Conservation (phyloP, 345 rosid species). For the Mangifera indica region DNA sequence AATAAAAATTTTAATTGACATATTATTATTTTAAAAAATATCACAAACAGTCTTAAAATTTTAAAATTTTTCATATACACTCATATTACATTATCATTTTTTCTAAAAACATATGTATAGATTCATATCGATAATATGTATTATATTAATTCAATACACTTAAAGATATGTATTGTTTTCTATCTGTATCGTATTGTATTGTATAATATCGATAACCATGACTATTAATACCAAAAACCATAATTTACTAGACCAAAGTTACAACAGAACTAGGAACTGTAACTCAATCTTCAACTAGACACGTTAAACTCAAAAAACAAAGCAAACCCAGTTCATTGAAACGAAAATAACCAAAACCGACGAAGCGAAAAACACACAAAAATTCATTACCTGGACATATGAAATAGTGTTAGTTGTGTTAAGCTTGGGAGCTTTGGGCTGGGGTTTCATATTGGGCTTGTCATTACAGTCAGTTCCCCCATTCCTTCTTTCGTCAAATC, state of each 20-base stretch:
- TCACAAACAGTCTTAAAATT: too few species aligned
- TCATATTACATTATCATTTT: too few species aligned
- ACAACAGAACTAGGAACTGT: neutral
- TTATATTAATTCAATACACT: too few species aligned
- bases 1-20: too few species aligned
- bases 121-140: too few species aligned
- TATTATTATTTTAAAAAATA: too few species aligned
- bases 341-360: neutral
- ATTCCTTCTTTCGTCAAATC: conserved; percentile 80
- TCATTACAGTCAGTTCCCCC: conserved; percentile 60
- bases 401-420: conserved; percentile 85
- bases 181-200: too few species aligned
- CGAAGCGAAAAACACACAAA: neutral
- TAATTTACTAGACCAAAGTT: neutral
- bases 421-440: conserved; percentile 60
- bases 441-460: conserved; percentile 61
- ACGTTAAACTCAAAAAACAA: conserved; percentile 1
- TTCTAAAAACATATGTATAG: too few species aligned
- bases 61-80: too few species aligned
- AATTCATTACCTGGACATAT: conserved; percentile 68
- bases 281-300: neutral
- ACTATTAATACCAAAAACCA: neutral
- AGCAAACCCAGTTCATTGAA: conserved; percentile 14
- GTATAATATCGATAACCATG: too few species aligned
- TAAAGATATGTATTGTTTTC: too few species aligned